Evolutionary conservation across 108 stramenopile genomes (phyloP).

Genomic region (Cyclostephanos invisitatus): DNA sequence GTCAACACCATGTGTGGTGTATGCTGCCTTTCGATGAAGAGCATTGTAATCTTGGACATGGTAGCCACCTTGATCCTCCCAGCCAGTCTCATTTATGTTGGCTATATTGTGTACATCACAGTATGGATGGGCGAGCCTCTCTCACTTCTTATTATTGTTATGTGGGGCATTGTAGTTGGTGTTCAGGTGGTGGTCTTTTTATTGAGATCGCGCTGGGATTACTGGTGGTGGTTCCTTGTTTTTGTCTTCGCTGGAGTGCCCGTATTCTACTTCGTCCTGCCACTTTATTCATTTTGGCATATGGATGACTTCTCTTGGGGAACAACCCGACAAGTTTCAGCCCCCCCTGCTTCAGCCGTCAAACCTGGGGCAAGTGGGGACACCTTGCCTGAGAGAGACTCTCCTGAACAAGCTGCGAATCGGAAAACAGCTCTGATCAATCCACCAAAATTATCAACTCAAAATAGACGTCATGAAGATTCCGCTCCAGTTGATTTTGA

Average conservation of each 20-base stretch:
- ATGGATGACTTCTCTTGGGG: conserved; percentile 74
- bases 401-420: conserved; percentile 11
- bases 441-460: conserved; percentile 3
- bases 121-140: conserved; percentile 51
- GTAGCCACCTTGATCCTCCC: conserved; percentile 53
- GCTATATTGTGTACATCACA: conserved; percentile 46
- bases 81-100: conserved; percentile 50
- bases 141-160: conserved; percentile 43
- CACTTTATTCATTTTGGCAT: conserved; percentile 61
- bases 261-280: conserved; percentile 62
- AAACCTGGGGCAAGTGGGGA: conserved; percentile 22
- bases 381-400: conserved; percentile 24
- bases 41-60: conserved; percentile 46
- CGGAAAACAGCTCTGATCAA: conserved; percentile 1
- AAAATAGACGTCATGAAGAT: conserved; percentile 2
- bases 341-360: background rate
- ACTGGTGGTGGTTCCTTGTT: conserved; percentile 63
- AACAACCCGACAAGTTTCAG: conserved; percentile 49
- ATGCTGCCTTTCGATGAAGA: conserved; percentile 55
- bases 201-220: conserved; percentile 54
- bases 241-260: conserved; percentile 56
- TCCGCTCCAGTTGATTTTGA: background rate
- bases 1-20: conserved; percentile 56
- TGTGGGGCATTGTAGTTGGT: conserved; percentile 54
- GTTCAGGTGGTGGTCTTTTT: conserved; percentile 55